A percentile compares a stretch with the other conserved stretches of the same genome.
Evolutionary conservation across 345 rosid species (phyloP).

Genomic region (Gossypium arboreum): DNA sequence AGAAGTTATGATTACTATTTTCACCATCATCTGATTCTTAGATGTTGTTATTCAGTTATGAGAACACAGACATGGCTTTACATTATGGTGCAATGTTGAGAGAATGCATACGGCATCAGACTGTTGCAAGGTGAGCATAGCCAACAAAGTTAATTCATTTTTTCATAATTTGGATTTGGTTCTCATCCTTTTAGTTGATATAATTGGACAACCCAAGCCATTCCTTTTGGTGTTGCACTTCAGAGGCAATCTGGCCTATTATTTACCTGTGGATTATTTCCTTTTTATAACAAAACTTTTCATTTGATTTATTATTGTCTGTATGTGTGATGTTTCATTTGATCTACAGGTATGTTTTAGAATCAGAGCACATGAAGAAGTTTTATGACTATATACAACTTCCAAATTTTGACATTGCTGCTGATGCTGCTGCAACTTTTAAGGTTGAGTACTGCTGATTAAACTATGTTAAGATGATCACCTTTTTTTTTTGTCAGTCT

Average conservation of each 20-base stretch:
- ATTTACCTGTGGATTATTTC: background rate
- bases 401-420: slow-evolving; percentile 93
- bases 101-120: slow-evolving; percentile 98
- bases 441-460: slow-evolving; percentile 50
- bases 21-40: slow-evolving; percentile 20
- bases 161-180: slow-evolving; percentile 1
- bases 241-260: background rate
- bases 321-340: background rate
- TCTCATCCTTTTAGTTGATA: background rate
- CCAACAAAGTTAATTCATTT: background rate
- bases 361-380: slow-evolving; percentile 78
- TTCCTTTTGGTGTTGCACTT: background rate
- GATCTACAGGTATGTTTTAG: slow-evolving; percentile 75
- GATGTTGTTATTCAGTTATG: slow-evolving; percentile 49
- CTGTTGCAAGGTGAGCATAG: slow-evolving; percentile 72
- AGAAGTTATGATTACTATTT: background rate
- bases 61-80: slow-evolving; percentile 81
- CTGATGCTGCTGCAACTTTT: slow-evolving; percentile 98
- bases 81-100: slow-evolving; percentile 97
- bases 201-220: background rate
- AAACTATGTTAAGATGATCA: background rate
- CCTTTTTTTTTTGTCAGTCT: background rate
- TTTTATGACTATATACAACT: slow-evolving; percentile 88
- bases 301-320: background rate
- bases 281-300: background rate